Base-by-base conservation (phyloP, 306 rosid genomes). In the Castanospermum australe region DNA sequence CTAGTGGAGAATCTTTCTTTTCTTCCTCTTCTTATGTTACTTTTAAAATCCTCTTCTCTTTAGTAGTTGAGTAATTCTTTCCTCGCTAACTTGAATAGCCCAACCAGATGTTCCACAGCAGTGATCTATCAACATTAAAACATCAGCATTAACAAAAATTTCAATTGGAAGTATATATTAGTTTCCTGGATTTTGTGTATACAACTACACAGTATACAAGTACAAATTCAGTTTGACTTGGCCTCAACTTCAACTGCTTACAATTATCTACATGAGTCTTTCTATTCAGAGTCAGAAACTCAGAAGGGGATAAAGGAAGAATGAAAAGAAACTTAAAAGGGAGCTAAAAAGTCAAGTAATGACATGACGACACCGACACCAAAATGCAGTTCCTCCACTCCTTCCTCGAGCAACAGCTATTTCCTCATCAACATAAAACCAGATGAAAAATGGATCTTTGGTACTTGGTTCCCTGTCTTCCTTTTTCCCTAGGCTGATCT, bases 391-490 rank as follows among this genome's bases (percentile, higher is more conserved):
- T 24, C 99, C 97, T 33, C 98, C 98, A 72, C 97, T 81, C 81
- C 86, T 85, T 62, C 98, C 99, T 62, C 96, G 92, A 80, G 98
- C 99, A 84, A 95, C 97, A 24, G 97, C 99, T 71, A 93, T 84
- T 90, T 93, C 98, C 73, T 93, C 97, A 74, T 95, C 99, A 73
- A 91, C 91, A 64, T 93, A 95, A 84, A 90, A 93, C 98, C 97
- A 94, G 61, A 90, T 89, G 79, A 92, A 92, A 79, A 92, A 94
- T 48, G 98, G 98, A 86, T 88, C 93, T 75, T 91, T 90, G 24
- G 81, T 88, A 82, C 83, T 80, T 22, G 97, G 98, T 73, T 93
- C 96, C 82, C 69, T 86, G 55, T 90, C 96, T 5, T 90, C 97
- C 51, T 88, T 89, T 69, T 79, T 87, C 45, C 99, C 98, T 22